Base-by-base conservation (phyloP, 352 stramenopile species). In the Aphanomyces stellatus region DNA sequence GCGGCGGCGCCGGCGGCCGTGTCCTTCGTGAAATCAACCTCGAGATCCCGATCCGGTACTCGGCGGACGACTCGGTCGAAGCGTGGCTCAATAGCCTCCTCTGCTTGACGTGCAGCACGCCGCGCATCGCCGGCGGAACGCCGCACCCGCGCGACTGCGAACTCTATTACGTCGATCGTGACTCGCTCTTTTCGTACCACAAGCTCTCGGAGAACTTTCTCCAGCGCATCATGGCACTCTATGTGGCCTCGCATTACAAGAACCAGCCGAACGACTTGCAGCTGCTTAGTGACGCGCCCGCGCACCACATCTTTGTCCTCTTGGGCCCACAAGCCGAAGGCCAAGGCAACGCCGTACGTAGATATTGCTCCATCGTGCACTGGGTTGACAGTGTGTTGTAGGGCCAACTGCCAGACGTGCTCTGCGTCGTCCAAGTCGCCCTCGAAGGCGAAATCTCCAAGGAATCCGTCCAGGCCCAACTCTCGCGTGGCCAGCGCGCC, bases 191-290 rank as follows among this genome's bases (percentile, higher is more conserved):
- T 74, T 99, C 93, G 59, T 99, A 99, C 80, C 97, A 99, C 86
- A 97, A 97, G 72, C 79, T 99, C 17, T 98, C 92, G 19, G 97
- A 99, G 82, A 93, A 85, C 62, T 96, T 98, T 30, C 61, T 97
- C 62, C 88, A 97, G 71, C 85, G 90, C 33, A 85, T 98, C 60
- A 96, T 97, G 91, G 77, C 88, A 33, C 81, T 99, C 7, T 99
- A 99, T 73, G 98, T 98, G 48, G 95, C 94, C 48, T 98, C 96
- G 30, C 97, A 99, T 81, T 99, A 99, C 90, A 99, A 99, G 75
- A 99, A 99, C 79, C 93, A 96, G 71, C 97, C 97, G 13, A 99
- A 99, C 75, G 97, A 99, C 80, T 78, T 99, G 48, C 97, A 99
- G 82, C 82, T 99, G 73, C 82, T 99, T 4, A 98, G 90, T 30